A percentile compares a stretch with the other conserved stretches of the same genome.
These are phyloP conservation scores for Lentinula aciculospora DNA, from an alignment of 768 basidiomycete species.

Conservation along the genomic window DNA sequence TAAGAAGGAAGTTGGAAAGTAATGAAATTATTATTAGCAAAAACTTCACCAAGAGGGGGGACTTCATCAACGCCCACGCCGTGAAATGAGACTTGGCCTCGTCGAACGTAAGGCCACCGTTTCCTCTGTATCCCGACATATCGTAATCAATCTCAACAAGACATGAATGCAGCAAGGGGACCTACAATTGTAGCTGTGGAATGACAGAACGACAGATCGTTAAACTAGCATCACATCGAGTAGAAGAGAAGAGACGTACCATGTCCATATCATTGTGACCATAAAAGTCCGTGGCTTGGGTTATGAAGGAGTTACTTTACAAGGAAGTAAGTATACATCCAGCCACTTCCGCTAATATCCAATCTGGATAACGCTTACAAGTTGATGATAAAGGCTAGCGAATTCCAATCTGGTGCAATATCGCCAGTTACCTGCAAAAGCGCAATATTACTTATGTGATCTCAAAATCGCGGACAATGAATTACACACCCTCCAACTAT, in stretches of 20 bases:
- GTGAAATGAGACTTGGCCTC: constrained; percentile 69
- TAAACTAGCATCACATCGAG: neutral
- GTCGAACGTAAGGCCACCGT: constrained; percentile 54
- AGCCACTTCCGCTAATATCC: neutral
- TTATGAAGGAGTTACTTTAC: constrained; percentile 61
- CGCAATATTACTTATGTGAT: neutral
- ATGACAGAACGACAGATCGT: neutral
- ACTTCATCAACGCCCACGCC: constrained; percentile 68
- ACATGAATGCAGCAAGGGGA: constrained; percentile 1
- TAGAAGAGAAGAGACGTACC: constrained; percentile 23
- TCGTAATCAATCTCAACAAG: neutral
- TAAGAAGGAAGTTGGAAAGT: constrained; percentile 6
- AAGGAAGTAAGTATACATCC: neutral
- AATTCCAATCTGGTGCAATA: constrained; percentile 47
- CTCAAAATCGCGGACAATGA: neutral
- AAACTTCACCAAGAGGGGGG: constrained; percentile 37
- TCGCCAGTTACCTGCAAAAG: constrained; percentile 42
- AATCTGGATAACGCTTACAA: constrained; percentile 28
- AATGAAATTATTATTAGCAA: neutral
- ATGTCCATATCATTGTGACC: constrained; percentile 70
- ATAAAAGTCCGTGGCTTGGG: constrained; percentile 58
- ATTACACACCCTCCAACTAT: constrained; percentile 59
- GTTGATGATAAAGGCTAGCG: constrained; percentile 55
- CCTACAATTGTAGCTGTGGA: constrained; percentile 58
- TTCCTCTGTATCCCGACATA: constrained; percentile 37